These are phyloP conservation scores for Boletus sensibilis DNA, from an alignment of 768 basidiomycete genomes.

Conservation along the genomic window DNA sequence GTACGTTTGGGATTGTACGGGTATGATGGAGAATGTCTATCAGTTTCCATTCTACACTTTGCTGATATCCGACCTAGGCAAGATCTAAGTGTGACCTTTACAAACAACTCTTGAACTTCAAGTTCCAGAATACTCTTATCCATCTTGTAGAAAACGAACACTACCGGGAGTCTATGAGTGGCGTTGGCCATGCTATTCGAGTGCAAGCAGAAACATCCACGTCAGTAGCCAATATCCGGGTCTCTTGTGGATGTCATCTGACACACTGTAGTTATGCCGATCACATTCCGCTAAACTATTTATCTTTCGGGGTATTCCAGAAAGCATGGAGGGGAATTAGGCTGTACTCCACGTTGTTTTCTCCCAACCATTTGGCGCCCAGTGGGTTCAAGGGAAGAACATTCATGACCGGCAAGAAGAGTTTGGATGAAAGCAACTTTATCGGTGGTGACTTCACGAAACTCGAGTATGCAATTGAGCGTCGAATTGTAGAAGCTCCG, in stretches of 20 bases:
- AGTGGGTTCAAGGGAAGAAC: conserved; percentile 1
- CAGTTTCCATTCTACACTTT: not conserved
- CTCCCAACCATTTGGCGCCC: conserved; percentile 6
- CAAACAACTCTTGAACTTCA: conserved; percentile 74
- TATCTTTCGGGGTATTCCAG: conserved; percentile 40
- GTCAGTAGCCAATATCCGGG: conserved; percentile 9
- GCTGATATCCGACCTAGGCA: conserved; percentile 47
- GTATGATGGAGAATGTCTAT: conserved; percentile 42
- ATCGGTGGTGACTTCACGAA: conserved; percentile 53
- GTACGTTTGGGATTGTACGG: conserved; percentile 75
- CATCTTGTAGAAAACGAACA: conserved; percentile 74
- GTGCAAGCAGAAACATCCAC: conserved; percentile 50
- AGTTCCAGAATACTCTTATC: conserved; percentile 62
- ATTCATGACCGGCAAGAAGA: conserved; percentile 22
- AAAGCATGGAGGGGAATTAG: conserved; percentile 58
- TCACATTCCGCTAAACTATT: conserved; percentile 31
- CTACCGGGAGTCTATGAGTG: conserved; percentile 65
- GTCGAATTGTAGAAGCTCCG: conserved; percentile 76
- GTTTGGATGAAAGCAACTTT: conserved; percentile 52
- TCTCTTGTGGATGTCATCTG: conserved; percentile 4
- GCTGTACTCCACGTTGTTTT: conserved; percentile 40
- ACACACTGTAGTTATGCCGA: conserved; percentile 24
- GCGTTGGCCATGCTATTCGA: conserved; percentile 62
- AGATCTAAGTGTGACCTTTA: conserved; percentile 80
- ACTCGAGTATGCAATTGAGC: conserved; percentile 86